Conservation (phyloP, 139 green algal species). For the Dunaliella primolecta region DNA sequence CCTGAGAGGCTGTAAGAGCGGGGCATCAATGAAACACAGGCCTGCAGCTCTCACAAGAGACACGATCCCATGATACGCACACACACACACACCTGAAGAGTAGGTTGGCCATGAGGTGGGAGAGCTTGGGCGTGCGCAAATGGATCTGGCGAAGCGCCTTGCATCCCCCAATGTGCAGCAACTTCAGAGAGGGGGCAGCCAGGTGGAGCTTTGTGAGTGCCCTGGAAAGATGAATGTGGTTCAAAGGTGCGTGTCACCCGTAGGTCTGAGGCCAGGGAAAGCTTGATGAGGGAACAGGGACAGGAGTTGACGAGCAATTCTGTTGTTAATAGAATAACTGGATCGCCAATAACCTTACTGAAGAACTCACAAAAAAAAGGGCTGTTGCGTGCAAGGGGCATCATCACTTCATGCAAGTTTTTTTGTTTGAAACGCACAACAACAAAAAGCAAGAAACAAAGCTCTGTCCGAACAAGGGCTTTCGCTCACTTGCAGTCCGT, state of each 20-base stretch:
- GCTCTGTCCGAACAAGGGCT: no score
- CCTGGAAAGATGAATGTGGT: not conserved
- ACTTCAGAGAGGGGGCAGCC: conserved; percentile 31
- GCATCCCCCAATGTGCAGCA: conserved; percentile 42
- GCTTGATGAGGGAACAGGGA: no score
- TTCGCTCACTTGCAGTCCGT: conserved; percentile 36
- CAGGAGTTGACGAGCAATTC: no score
- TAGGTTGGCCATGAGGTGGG: conserved; percentile 36
- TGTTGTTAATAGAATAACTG: no score
- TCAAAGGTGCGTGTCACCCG: no score
- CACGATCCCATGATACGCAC: not conserved
- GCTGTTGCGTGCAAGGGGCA: conserved; percentile 36
- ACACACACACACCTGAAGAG: conserved; percentile 32
- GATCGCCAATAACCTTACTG: no score
- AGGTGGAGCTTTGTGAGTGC: conserved; percentile 31
- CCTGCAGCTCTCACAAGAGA: not conserved
- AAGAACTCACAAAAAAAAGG: no score
- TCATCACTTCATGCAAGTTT: conserved; percentile 42
- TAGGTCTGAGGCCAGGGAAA: no score
- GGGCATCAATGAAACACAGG: not conserved
- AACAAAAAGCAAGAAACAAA: not conserved
- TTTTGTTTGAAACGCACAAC: no score
- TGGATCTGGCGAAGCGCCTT: conserved; percentile 21
- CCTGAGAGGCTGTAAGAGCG: no score
- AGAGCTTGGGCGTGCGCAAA: conserved; percentile 31